Conservation (phyloP, 2,329 filamentous ascomycete genomes). For the Diaporthe velutina region DNA sequence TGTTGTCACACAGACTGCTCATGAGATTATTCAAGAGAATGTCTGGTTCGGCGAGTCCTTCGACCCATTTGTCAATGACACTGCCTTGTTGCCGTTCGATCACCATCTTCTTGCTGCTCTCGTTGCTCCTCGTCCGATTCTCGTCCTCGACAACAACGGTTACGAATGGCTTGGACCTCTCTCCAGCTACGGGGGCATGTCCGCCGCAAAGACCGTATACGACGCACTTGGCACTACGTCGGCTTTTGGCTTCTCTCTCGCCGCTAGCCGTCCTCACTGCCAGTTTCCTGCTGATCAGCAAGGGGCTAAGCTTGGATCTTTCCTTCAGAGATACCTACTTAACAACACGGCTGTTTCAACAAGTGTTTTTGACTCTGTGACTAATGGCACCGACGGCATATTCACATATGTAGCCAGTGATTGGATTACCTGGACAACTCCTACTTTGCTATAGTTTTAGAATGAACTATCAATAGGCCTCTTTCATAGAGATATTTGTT, state of each 20-base stretch:
- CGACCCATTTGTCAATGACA: constrained; percentile 48
- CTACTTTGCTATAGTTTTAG: not conserved
- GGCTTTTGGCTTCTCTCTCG: constrained; percentile 1
- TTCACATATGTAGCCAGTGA: not conserved
- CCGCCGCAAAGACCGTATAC: constrained; percentile 59
- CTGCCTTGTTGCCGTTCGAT: constrained; percentile 59
- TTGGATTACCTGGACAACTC: constrained; percentile 1
- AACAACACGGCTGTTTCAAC: not conserved
- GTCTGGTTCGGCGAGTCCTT: constrained; percentile 63
- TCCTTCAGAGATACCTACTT: not conserved
- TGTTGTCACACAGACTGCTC: constrained; percentile 54
- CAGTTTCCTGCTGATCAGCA: not conserved
- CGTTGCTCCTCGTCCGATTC: constrained; percentile 61
- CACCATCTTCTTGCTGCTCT: constrained; percentile 64
- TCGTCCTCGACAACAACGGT: constrained; percentile 64
- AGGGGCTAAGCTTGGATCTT: not conserved
- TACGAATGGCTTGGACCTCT: constrained; percentile 64
- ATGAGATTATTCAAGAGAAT: constrained; percentile 63
- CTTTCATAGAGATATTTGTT: too few relatives aligned
- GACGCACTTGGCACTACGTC: constrained; percentile 55
- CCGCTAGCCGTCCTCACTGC: constrained; percentile 7
- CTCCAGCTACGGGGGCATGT: constrained; percentile 64
- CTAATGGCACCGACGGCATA: not conserved
- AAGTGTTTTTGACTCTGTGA: not conserved
- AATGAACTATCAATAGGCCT: not conserved